phyloP scores from a whole-genome alignment of 1,284 basidiomycete genomes.

The Phaffia rhodozyma region DNA sequence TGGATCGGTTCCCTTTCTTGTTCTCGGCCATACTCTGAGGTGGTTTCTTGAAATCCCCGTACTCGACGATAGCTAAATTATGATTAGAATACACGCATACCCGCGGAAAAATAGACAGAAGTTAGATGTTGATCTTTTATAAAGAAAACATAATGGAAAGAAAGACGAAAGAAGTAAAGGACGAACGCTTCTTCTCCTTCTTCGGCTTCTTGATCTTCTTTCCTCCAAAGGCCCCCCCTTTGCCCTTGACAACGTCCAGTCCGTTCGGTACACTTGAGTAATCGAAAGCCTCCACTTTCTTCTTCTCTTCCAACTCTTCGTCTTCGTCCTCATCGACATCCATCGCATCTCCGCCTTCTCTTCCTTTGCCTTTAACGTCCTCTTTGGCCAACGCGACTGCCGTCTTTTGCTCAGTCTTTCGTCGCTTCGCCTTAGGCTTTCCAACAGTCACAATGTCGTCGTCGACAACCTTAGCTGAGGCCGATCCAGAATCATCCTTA shows the following conservation, averaged over 20 bases:
- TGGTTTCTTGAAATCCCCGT: conserved; percentile 29
- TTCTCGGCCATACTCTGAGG: conserved; percentile 32
- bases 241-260: conserved; percentile 44
- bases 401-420: conserved; percentile 23
- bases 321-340: conserved; percentile 21
- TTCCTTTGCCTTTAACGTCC: conserved; percentile 19
- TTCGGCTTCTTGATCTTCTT: conserved; percentile 28
- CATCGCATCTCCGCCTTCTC: conserved; percentile 19
- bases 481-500: not conserved
- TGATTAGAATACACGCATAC: conserved; percentile 9
- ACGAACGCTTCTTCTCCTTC: conserved; percentile 25
- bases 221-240: conserved; percentile 5
- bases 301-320: conserved; percentile 22
- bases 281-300: conserved; percentile 51
- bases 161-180: not conserved
- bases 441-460: conserved; percentile 62
- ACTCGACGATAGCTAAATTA: conserved; percentile 26
- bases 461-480: conserved; percentile 7
- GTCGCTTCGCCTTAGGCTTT: conserved; percentile 27
- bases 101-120: not conserved
- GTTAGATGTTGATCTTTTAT: conserved; percentile 1
- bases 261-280: conserved; percentile 62
- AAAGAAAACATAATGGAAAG: too few species aligned
- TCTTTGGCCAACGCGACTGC: not conserved
- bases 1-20: conserved; percentile 29